These are phyloP conservation scores for Davidsoniella eucalypti DNA, from an alignment of 2,329 filamentous ascomycete species.

Conservation along the genomic window DNA sequence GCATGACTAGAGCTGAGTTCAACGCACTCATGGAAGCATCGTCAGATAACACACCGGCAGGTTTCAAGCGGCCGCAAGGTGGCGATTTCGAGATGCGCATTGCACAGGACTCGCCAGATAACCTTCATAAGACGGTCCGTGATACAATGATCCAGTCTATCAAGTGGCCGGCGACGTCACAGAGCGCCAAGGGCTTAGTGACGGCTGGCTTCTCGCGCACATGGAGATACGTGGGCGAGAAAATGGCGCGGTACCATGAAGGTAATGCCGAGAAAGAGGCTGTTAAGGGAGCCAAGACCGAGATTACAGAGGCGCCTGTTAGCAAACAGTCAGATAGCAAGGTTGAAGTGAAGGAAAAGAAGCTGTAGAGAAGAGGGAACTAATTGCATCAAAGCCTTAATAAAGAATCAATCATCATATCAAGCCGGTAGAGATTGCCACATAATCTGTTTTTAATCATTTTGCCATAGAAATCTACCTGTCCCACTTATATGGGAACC, in stretches of 20 bases:
- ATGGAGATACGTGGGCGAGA: constrained; percentile 66
- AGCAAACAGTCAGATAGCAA: not conserved
- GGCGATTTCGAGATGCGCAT: constrained; percentile 79
- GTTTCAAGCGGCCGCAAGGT: constrained; percentile 58
- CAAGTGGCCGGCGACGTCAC: constrained; percentile 76
- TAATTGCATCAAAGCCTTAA: too few species aligned
- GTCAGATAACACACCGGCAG: constrained; percentile 49
- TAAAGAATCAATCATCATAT: too few species aligned
- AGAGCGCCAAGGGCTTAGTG: constrained; percentile 69
- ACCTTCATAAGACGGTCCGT: constrained; percentile 55
- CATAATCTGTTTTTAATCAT: too few species aligned
- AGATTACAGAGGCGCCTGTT: not conserved
- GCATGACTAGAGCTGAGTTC: constrained; percentile 72
- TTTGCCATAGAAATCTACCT: too few species aligned
- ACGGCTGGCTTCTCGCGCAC: constrained; percentile 59
- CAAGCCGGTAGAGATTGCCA: too few species aligned
- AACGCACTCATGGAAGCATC: constrained; percentile 66
- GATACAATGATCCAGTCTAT: constrained; percentile 75
- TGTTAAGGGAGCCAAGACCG: not conserved
- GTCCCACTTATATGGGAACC: too few species aligned
- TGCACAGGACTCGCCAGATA: constrained; percentile 47
- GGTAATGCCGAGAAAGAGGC: constrained; percentile 21
- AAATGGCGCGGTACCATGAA: constrained; percentile 48
- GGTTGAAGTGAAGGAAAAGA: not conserved
- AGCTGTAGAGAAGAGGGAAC: not conserved